phyloP scores from a whole-genome alignment of 164 flowering plant species.

The Vitis amurensis region DNA sequence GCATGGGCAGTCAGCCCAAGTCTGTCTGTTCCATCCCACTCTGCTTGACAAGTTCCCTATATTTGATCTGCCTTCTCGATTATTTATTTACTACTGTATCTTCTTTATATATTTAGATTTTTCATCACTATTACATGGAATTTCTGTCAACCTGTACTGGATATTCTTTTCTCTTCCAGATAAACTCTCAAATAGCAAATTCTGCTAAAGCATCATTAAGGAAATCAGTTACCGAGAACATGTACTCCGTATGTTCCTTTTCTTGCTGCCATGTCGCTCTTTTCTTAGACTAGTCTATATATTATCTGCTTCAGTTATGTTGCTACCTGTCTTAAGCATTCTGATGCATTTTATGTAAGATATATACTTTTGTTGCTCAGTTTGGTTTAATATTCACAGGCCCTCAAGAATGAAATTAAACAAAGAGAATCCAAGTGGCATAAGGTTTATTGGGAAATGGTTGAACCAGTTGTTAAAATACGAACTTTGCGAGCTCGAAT shows the following conservation, averaged over 20 bases:
- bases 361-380: background rate
- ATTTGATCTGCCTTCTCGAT: background rate
- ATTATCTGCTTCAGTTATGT: background rate
- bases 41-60: too few relatives aligned
- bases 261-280: background rate
- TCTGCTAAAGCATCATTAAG: conserved; percentile 76
- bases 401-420: conserved; percentile 88
- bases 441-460: conserved; percentile 80
- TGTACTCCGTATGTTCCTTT: conserved; percentile 76
- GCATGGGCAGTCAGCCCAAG: too few relatives aligned
- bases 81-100: background rate
- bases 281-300: background rate
- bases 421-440: conserved; percentile 77
- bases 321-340: background rate
- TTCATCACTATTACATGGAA: background rate
- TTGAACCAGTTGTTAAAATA: conserved; percentile 72
- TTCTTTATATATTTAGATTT: background rate
- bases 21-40: too few relatives aligned
- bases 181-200: conserved; percentile 65
- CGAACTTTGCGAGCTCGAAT: conserved; percentile 91
- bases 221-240: conserved; percentile 83
- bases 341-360: background rate
- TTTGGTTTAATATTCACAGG: conserved; percentile 34
- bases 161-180: conserved; percentile 42
- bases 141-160: background rate